Base-by-base conservation (phyloP, 495 filamentous ascomycete genomes). In the Xylaria curta region DNA sequence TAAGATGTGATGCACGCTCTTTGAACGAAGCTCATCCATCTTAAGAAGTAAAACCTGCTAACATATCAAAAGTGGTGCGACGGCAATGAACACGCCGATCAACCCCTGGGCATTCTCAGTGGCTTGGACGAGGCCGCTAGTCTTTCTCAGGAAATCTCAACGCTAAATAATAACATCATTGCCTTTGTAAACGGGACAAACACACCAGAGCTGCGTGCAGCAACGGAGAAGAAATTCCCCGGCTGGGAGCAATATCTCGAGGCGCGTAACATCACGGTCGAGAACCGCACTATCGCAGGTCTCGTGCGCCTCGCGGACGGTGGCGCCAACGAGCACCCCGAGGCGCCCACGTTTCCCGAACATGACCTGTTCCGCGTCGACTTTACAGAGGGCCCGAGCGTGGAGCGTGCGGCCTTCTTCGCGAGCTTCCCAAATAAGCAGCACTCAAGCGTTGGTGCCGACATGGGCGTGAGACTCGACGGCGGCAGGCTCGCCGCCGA, bases 151-250 rank as follows among this genome's bases (percentile, higher is more conserved):
- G 86, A 90, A 73, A 81, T 85, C 53, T 79, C 83, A 44, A 88
- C 86, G 10, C 78, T 87, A 4, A 83, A 82, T 74, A 73, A 63
- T 19, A 76, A 82, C 72, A 53, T 83, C 64, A 63, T 82, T 51
- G 84, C 84, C 6, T 86, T 88, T 69, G 83, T 87, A 19, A 89
- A 90, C 77, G 87, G 88, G 42, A 87, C 87, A 1, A 79, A 86
- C 60, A 87, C 84, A 2, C 77, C 81, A 1, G 80, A 73, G 1
- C 72, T 75, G 49, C 82, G 83, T 19, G 82, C 78, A 21, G 68
- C 74, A 0, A 80, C 86, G 8, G 79, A 81, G 7, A 59, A 61
- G 7, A 80, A 81, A 70, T 80, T 84, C 72, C 78, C 81, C 0
- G 74, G 80, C 63, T 88, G 85, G 86, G 64, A 84, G 66, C 73